Percentiles rank a stretch among this genome's conserved stretches.
Conservation (phyloP, 1,139 yeast species). For the Nakaseomyces delphensis region DNA sequence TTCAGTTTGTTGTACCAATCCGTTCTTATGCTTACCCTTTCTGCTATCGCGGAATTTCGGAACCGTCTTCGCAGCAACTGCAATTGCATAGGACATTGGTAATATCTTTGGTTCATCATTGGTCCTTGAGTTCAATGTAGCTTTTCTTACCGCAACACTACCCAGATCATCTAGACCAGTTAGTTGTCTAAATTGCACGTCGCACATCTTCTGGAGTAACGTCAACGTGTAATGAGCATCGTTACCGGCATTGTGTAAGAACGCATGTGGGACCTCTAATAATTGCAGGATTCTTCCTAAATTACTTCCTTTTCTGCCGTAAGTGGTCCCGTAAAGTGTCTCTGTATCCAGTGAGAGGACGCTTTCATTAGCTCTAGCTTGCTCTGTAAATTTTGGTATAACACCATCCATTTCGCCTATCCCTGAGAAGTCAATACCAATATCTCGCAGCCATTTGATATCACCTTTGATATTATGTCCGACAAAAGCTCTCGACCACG, state of each 20-base stretch:
- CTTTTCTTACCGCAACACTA: constrained; percentile 17
- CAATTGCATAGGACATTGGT: constrained; percentile 27
- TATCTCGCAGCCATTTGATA: constrained; percentile 40
- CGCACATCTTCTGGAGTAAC: constrained; percentile 45
- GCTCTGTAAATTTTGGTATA: background rate
- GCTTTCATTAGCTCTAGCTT: constrained; percentile 6
- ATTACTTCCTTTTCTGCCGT: constrained; percentile 39
- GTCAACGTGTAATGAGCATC: constrained; percentile 65
- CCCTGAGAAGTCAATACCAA: constrained; percentile 43
- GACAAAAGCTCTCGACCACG: constrained; percentile 39
- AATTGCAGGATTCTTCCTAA: constrained; percentile 44
- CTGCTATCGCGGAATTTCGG: constrained; percentile 6
- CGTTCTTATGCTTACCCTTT: constrained; percentile 13
- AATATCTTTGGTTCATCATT: constrained; percentile 23
- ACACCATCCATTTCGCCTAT: constrained; percentile 3
- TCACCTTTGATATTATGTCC: constrained; percentile 69
- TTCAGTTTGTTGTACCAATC: constrained; percentile 27
- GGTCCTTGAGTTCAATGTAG: constrained; percentile 21
- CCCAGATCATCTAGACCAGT: constrained; percentile 29
- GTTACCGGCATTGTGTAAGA: constrained; percentile 74
- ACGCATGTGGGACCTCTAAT: constrained; percentile 52
- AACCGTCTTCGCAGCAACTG: constrained; percentile 12
- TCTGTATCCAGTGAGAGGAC: constrained; percentile 44
- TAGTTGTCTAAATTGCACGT: constrained; percentile 40
- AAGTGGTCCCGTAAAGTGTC: constrained; percentile 38